A percentile compares a stretch with the other conserved stretches of the same genome.
phyloP scores from a whole-genome alignment of 2,329 filamentous ascomycete genomes.

The Colletotrichum sp. region DNA sequence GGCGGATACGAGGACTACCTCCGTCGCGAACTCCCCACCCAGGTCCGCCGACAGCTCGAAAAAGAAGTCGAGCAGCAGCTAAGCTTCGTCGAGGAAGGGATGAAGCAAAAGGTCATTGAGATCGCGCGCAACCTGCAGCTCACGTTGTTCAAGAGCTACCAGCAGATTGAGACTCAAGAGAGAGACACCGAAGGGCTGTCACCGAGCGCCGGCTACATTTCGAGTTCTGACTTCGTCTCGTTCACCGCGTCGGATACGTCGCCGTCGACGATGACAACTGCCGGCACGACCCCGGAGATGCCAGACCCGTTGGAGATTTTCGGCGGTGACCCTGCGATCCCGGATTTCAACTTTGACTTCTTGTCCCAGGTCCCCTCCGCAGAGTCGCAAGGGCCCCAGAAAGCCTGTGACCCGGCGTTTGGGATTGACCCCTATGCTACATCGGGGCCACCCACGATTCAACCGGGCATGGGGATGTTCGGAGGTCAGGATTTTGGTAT shows the following conservation, averaged over 20 bases:
- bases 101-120: conserved; percentile 26
- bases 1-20: conserved; percentile 30
- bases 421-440: neutral
- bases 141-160: conserved; percentile 25
- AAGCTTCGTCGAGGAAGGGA: conserved; percentile 27
- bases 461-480: neutral
- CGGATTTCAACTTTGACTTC: conserved; percentile 14
- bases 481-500: neutral
- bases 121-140: conserved; percentile 26
- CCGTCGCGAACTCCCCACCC: conserved; percentile 35
- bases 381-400: neutral
- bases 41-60: conserved; percentile 36
- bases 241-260: neutral
- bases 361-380: neutral
- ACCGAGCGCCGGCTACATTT: neutral
- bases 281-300: conserved; percentile 3
- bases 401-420: neutral
- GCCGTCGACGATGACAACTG: conserved; percentile 11
- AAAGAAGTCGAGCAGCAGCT: conserved; percentile 28
- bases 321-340: neutral
- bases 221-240: neutral
- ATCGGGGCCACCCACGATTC: neutral
- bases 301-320: conserved; percentile 15
- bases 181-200: neutral
- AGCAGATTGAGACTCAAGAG: conserved; percentile 13